These are phyloP conservation scores for Pseudogymnoascus sp. DNA, from an alignment of 2,329 filamentous ascomycete genomes.

Conservation along the genomic window DNA sequence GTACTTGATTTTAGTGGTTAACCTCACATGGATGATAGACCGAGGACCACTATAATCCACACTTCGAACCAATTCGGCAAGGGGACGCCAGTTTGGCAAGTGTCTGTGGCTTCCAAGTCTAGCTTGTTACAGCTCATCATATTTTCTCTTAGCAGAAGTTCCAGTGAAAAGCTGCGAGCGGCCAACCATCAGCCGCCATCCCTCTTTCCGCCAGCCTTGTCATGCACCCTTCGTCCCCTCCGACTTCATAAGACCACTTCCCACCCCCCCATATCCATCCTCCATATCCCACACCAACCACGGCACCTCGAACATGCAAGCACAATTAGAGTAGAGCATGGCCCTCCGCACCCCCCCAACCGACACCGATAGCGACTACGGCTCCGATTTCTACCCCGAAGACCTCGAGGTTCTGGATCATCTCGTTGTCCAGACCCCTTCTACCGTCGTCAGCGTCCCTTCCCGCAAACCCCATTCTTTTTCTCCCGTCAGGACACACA, in stretches of 20 bases:
- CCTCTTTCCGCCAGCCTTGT: constrained; percentile 6
- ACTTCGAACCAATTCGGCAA: background rate
- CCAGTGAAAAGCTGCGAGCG: background rate
- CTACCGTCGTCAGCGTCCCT: constrained; percentile 26
- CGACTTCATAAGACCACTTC: background rate
- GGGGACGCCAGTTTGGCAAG: too few relatives aligned
- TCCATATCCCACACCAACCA: background rate
- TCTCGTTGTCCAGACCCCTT: constrained; percentile 29
- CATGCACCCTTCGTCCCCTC: background rate
- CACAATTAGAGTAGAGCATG: background rate
- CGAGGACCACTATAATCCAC: background rate
- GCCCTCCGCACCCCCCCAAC: background rate
- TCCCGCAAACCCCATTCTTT: background rate
- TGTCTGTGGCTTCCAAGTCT: background rate
- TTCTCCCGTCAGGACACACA: constrained; percentile 18
- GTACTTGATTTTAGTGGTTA: too few relatives aligned
- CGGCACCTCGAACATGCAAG: background rate
- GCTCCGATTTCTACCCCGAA: constrained; percentile 51
- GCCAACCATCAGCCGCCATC: background rate
- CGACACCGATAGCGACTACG: constrained; percentile 47
- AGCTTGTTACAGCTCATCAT: background rate
- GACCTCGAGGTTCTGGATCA: constrained; percentile 46
- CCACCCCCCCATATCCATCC: background rate
- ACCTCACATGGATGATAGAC: background rate
- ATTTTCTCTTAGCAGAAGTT: background rate